These are phyloP conservation scores for Entelexis sorbosivorans DNA, from an alignment of 1,139 yeast species.

Conservation along the genomic window DNA sequence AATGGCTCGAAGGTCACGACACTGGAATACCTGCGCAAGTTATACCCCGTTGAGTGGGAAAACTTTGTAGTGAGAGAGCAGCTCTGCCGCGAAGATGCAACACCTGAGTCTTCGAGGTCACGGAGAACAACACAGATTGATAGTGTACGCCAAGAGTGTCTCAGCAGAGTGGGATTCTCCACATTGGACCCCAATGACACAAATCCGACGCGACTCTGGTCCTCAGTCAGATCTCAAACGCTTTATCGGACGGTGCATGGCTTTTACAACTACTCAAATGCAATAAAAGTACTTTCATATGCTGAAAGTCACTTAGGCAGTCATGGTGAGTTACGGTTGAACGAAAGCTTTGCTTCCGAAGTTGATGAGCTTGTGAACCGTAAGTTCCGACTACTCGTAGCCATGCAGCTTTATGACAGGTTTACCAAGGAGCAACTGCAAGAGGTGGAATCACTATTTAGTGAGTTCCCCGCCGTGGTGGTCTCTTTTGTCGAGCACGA, in stretches of 20 bases:
- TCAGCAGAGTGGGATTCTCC: constrained; percentile 48
- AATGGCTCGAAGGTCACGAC: constrained; percentile 51
- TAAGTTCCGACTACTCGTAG: constrained; percentile 56
- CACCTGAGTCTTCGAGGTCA: background rate
- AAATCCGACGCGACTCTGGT: constrained; percentile 69
- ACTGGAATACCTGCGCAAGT: constrained; percentile 59
- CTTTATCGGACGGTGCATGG: constrained; percentile 69
- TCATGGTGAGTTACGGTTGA: background rate
- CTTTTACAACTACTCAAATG: constrained; percentile 57
- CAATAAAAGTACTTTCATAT: constrained; percentile 52
- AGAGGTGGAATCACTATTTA: constrained; percentile 46
- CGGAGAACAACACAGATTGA: background rate
- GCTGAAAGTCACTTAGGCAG: constrained; percentile 44
- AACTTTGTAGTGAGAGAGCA: constrained; percentile 49
- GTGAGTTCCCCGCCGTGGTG: constrained; percentile 50
- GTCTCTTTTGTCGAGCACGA: constrained; percentile 45
- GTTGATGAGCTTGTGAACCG: constrained; percentile 46
- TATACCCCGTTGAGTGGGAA: constrained; percentile 66
- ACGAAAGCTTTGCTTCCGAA: constrained; percentile 9
- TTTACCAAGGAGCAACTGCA: constrained; percentile 45
- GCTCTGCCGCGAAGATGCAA: background rate
- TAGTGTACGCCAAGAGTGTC: background rate
- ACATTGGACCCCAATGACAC: constrained; percentile 49
- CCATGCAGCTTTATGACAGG: constrained; percentile 54
- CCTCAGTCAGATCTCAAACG: constrained; percentile 68